Percentiles rank a stretch among this genome's conserved stretches.
Evolutionary conservation across 495 filamentous ascomycete species (phyloP).

Genomic region (Xylaria cubensis): DNA sequence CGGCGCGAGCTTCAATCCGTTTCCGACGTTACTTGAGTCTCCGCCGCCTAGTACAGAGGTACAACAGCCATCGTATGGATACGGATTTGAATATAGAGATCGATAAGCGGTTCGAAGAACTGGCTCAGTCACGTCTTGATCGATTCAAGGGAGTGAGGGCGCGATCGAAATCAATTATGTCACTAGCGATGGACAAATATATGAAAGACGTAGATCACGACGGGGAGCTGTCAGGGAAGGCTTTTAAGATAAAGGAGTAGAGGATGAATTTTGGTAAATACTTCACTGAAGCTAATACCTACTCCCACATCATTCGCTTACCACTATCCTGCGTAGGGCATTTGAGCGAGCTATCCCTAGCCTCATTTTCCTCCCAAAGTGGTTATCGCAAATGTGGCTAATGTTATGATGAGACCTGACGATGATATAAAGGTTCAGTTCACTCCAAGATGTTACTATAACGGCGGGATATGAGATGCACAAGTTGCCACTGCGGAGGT

Average conservation of each 20-base stretch:
- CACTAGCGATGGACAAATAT: conserved; percentile 25
- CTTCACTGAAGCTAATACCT: too few relatives aligned
- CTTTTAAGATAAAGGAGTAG: background rate
- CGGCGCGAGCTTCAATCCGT: conserved; percentile 38
- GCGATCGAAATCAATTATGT: conserved; percentile 19
- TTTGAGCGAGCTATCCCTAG: too few relatives aligned
- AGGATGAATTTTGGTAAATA: too few relatives aligned
- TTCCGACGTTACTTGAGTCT: conserved; percentile 35
- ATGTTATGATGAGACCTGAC: too few relatives aligned
- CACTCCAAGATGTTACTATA: too few relatives aligned
- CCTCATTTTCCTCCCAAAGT: too few relatives aligned
- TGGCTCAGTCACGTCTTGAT: background rate
- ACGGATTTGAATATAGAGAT: conserved; percentile 33
- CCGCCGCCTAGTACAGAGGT: conserved; percentile 37
- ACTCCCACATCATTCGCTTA: too few relatives aligned
- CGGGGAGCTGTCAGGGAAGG: conserved; percentile 10
- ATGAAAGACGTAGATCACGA: conserved; percentile 18
- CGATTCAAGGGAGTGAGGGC: background rate
- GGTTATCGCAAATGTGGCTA: too few relatives aligned
- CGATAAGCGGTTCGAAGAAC: conserved; percentile 35
- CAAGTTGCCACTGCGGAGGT: too few relatives aligned
- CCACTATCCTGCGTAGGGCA: too few relatives aligned
- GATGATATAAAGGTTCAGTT: too few relatives aligned
- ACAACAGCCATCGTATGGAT: conserved; percentile 36
- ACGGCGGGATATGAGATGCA: too few relatives aligned